Evolutionary conservation across 768 basidiomycete species (phyloP).

Genomic region (Boletus pseudo-olivaceus): DNA sequence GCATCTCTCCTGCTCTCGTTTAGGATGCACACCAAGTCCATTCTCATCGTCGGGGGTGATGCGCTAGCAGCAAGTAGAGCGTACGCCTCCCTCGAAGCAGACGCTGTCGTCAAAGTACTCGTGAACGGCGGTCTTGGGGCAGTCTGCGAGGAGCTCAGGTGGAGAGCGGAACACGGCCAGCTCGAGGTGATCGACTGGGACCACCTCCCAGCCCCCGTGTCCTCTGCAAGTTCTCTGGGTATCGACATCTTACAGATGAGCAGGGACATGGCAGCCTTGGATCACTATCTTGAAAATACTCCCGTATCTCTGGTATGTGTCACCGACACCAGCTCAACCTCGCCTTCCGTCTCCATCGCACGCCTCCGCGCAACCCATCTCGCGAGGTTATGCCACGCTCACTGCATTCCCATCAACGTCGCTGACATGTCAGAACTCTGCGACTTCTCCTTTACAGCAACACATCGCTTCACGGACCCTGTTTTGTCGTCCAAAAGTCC

Average conservation of each 20-base stretch:
- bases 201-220: slow-evolving; percentile 35
- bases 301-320: slow-evolving; percentile 63
- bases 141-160: slow-evolving; percentile 71
- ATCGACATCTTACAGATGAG: slow-evolving; percentile 12
- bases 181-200: slow-evolving; percentile 58
- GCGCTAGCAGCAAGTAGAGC: slow-evolving; percentile 80
- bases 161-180: slow-evolving; percentile 55
- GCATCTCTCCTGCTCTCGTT: slow-evolving; percentile 82
- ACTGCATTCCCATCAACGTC: slow-evolving; percentile 77
- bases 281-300: slow-evolving; percentile 39
- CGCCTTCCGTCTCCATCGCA: slow-evolving; percentile 32
- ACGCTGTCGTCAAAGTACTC: slow-evolving; percentile 66
- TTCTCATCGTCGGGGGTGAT: slow-evolving; percentile 77
- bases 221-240: slow-evolving; percentile 9
- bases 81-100: slow-evolving; percentile 78
- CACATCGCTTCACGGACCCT: slow-evolving; percentile 72
- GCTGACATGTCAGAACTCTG: slow-evolving; percentile 83
- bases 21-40: slow-evolving; percentile 47
- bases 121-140: slow-evolving; percentile 43
- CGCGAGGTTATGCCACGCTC: slow-evolving; percentile 48
- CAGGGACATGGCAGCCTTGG: slow-evolving; percentile 44
- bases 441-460: slow-evolving; percentile 85
- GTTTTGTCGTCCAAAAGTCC: slow-evolving; percentile 43
- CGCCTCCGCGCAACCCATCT: slow-evolving; percentile 56
- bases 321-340: slow-evolving; percentile 67